A percentile compares a stretch with the other conserved stretches of the same genome.
phyloP scores from a whole-genome alignment of 176 grass and related monocot species.

The Cocos nucifera region DNA sequence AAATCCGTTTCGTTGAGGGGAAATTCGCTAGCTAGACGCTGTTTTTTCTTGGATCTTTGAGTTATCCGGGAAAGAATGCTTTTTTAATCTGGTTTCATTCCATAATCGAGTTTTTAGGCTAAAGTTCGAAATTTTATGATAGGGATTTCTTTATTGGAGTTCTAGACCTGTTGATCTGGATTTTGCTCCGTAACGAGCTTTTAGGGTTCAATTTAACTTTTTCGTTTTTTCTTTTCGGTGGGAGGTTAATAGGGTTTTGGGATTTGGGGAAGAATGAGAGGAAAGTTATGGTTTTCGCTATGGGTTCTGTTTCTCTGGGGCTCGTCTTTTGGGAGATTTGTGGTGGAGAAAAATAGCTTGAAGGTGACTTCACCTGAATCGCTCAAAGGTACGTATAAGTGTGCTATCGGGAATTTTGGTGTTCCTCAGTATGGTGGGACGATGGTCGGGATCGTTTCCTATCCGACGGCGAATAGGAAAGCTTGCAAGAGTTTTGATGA shows the following conservation, averaged over 20 bases:
- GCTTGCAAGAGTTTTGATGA: conserved; percentile 76
- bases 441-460: conserved; percentile 82
- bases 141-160: not conserved
- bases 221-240: not conserved
- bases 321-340: conserved; percentile 36
- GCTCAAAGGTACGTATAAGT: conserved; percentile 66
- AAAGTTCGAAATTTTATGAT: not conserved
- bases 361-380: conserved; percentile 59
- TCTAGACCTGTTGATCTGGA: no score
- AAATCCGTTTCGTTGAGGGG: no score
- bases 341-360: conserved; percentile 85
- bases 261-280: conserved; percentile 8
- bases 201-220: not conserved
- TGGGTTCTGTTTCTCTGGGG: conserved; percentile 32
- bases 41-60: no score
- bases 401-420: conserved; percentile 89
- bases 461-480: conserved; percentile 73
- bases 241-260: not conserved
- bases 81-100: not conserved
- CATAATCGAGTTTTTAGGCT: not conserved
- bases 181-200: no score
- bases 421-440: conserved; percentile 88
- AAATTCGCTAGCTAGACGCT: no score
- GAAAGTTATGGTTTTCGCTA: conserved; percentile 22
- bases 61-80: not conserved